Percentiles rank a stretch among this genome's conserved stretches.
Conservation (phyloP, 2,329 filamentous ascomycete genomes). For the Aspergillus ochraceoroseus region DNA sequence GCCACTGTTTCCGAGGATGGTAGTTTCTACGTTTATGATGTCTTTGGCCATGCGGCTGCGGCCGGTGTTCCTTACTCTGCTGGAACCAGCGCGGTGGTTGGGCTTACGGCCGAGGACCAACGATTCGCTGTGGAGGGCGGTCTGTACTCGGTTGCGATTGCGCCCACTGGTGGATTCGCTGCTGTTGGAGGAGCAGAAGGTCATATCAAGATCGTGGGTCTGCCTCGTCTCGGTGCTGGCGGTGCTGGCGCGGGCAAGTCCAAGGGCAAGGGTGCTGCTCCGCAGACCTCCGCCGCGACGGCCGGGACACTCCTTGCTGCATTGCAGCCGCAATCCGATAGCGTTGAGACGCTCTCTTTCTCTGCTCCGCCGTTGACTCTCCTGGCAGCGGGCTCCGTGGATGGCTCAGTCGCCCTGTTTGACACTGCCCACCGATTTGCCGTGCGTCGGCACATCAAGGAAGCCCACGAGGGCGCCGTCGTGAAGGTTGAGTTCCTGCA, state of each 20-base stretch:
- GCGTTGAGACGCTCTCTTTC: slow-evolving; percentile 71
- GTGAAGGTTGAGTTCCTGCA: slow-evolving; percentile 85
- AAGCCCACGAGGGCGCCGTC: slow-evolving; percentile 80
- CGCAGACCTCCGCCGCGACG: slow-evolving; percentile 42
- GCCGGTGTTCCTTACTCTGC: slow-evolving; percentile 55
- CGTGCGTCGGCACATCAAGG: slow-evolving; percentile 72
- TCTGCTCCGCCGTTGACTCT: slow-evolving; percentile 57
- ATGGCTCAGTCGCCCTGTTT: slow-evolving; percentile 72
- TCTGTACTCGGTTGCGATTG: slow-evolving; percentile 78
- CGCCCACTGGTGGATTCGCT: slow-evolving; percentile 71
- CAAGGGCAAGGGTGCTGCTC: slow-evolving; percentile 44
- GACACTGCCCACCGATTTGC: slow-evolving; percentile 83
- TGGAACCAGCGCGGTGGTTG: slow-evolving; percentile 63
- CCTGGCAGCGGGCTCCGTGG: slow-evolving; percentile 60
- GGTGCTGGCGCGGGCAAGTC: slow-evolving; percentile 39
- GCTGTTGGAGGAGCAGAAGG: slow-evolving; percentile 86
- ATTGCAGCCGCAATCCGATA: slow-evolving; percentile 70
- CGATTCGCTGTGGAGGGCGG: slow-evolving; percentile 89
- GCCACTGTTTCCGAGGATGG: slow-evolving; percentile 86
- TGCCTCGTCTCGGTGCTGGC: slow-evolving; percentile 59
- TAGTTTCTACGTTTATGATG: slow-evolving; percentile 87
- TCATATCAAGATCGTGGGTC: slow-evolving; percentile 74
- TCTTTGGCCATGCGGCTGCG: slow-evolving; percentile 71
- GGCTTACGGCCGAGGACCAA: slow-evolving; percentile 74
- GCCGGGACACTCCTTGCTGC: slow-evolving; percentile 73